These are phyloP conservation scores for Clarireedia homoeocarpa DNA, from an alignment of 2,329 filamentous ascomycete genomes.

Conservation along the genomic window DNA sequence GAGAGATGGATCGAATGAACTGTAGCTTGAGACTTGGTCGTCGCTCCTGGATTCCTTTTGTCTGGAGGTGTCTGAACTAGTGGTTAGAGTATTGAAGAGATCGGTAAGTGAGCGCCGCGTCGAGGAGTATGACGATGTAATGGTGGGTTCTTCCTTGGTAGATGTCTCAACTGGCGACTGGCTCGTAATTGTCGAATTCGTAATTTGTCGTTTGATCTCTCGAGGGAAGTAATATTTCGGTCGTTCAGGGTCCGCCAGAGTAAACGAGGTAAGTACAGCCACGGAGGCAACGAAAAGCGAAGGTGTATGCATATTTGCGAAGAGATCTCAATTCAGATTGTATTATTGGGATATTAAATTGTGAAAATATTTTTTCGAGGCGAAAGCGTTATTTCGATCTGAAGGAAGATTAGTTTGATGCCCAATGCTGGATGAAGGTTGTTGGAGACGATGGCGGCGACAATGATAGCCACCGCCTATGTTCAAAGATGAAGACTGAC, in stretches of 20 bases:
- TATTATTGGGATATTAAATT: conserved; percentile 6
- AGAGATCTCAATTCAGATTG: neutral
- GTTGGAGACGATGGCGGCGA: conserved; percentile 8
- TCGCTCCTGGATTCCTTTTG: neutral
- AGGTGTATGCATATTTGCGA: conserved; percentile 41
- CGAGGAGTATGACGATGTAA: conserved; percentile 7
- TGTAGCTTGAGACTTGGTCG: neutral
- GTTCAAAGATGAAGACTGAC: conserved; percentile 28
- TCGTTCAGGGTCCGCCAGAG: conserved; percentile 36
- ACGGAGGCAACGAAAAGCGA: conserved; percentile 42
- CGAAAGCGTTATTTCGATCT: conserved; percentile 1
- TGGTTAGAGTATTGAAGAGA: neutral
- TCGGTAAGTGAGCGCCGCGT: conserved; percentile 17
- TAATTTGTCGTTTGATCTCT: conserved; percentile 44
- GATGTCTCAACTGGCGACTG: conserved; percentile 10
- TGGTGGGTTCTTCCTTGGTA: conserved; percentile 9
- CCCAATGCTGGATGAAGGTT: conserved; percentile 17
- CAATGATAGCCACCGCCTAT: neutral
- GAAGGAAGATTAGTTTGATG: conserved; percentile 17
- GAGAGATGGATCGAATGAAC: neutral
- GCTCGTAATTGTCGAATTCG: conserved; percentile 19
- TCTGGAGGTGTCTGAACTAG: neutral
- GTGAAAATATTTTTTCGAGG: conserved; percentile 1
- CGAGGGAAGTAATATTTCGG: conserved; percentile 52
- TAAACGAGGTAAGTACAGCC: conserved; percentile 40